Base-by-base conservation (phyloP, 441 rosid genomes). In the California macrophylla region DNA sequence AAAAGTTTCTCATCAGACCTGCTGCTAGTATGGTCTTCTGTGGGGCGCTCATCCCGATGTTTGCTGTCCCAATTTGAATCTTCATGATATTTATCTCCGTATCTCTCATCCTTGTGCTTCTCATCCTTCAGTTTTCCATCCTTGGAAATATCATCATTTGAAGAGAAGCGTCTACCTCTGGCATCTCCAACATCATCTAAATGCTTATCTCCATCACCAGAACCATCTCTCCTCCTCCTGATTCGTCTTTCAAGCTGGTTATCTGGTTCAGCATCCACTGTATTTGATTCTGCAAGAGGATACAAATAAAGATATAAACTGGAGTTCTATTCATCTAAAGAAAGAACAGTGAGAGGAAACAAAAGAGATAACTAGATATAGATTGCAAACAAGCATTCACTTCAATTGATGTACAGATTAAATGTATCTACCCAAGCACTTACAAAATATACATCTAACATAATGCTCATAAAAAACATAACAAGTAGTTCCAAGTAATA, bases 51-150 rank as follows among this genome's bases (percentile, higher is more conserved):
- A 81, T 85, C 86, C 66, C 75, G 85, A 71, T 75, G 81, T 82
- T 77, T 93, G 67, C 72, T 77, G 69, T 89, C 96, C 76, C 75
- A 71, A 68, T 83, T 87, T 21, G 71, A 76, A 69, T 76, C 89
- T 67, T 87, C 96, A 18, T 76, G 77, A 54, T 80, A 74, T 77
- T 83, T 87, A 38, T 84, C 92, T 75, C 77, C 84, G 74, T 79
- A 69, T 56, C 70, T 85, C 24, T 85, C 91, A 74, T 87, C 92
- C 77, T 81, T 86, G 69, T 73, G 72, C 76, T 85, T 94, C 78
- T 87, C 97, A 67, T 80, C 96, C 72, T 86, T 93, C 1, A 69
- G 73, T 52, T 81, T 91, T 52, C 81, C 91, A 72, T 86, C 93
- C 81, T 82, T 85, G 9, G 66, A 56, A 78, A 68, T 69, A 76